Conservation (phyloP, 2,329 filamentous ascomycete species). For the Microthyrium microscopicum region DNA sequence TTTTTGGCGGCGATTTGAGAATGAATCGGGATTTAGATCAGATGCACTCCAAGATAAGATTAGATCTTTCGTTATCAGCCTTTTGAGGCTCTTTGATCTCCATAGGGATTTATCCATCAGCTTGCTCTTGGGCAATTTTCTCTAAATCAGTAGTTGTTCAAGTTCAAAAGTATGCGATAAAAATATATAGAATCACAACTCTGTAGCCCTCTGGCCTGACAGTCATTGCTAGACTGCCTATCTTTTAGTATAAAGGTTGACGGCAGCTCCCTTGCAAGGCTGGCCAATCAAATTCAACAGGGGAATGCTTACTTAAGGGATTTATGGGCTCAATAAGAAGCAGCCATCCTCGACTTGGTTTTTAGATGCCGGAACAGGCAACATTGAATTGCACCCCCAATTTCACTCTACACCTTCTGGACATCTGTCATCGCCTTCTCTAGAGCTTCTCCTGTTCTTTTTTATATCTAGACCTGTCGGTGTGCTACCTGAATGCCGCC, state of each 20-base stretch:
- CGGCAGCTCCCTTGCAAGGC: too few relatives aligned
- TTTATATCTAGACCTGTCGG: background rate
- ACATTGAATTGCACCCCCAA: too few relatives aligned
- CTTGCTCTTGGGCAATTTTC: background rate
- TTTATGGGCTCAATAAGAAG: too few relatives aligned
- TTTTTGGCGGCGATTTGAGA: slow-evolving; percentile 4
- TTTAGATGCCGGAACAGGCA: too few relatives aligned
- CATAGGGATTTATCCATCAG: background rate
- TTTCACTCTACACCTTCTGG: background rate
- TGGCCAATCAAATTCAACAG: too few relatives aligned
- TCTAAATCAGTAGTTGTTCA: background rate
- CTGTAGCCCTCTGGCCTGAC: too few relatives aligned
- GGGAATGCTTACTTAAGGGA: too few relatives aligned
- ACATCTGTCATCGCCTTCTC: background rate
- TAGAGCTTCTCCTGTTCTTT: background rate
- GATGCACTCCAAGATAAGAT: background rate
- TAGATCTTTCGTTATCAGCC: background rate
- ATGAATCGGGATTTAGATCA: background rate
- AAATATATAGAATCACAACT: too few relatives aligned
- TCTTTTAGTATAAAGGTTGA: too few relatives aligned
- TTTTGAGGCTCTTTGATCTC: background rate
- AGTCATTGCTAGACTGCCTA: too few relatives aligned
- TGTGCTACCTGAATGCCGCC: background rate
- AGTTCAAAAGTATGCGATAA: too few relatives aligned
- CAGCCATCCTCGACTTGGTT: too few relatives aligned